These are phyloP conservation scores for Penicillium canariense DNA, from an alignment of 495 filamentous ascomycete species.

Conservation along the genomic window DNA sequence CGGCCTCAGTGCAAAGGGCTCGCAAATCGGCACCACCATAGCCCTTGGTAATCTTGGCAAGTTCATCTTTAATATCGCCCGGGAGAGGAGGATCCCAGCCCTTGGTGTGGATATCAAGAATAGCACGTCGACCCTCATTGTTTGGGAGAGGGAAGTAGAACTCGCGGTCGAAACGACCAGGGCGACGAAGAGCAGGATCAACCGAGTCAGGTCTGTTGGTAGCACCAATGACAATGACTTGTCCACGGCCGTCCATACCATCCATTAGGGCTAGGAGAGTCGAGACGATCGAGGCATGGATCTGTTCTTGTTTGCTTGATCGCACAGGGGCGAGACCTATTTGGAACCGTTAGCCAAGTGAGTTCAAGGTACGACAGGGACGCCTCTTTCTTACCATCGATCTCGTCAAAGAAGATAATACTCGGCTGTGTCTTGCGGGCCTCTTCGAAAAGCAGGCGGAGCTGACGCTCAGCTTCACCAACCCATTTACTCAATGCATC, in stretches of 20 bases:
- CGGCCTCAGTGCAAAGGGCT: slow-evolving; percentile 95
- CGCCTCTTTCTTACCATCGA: slow-evolving; percentile 63
- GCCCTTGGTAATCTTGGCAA: slow-evolving; percentile 88
- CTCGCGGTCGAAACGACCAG: slow-evolving; percentile 94
- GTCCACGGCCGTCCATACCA: slow-evolving; percentile 96
- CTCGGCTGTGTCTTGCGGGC: slow-evolving; percentile 92
- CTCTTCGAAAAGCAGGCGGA: slow-evolving; percentile 92
- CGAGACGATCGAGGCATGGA: slow-evolving; percentile 96
- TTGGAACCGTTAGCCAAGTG: slow-evolving; percentile 18
- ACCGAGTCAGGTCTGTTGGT: slow-evolving; percentile 98
- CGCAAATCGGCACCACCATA: slow-evolving; percentile 95
- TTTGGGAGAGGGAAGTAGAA: slow-evolving; percentile 96
- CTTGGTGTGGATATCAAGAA: slow-evolving; percentile 93
- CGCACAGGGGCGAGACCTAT: slow-evolving; percentile 81
- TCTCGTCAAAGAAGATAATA: slow-evolving; percentile 99
- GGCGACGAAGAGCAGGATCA: slow-evolving; percentile 93
- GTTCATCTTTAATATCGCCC: slow-evolving; percentile 70
- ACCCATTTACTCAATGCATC: slow-evolving; percentile 99
- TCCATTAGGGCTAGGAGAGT: slow-evolving; percentile 96
- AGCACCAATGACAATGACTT: slow-evolving; percentile 97
- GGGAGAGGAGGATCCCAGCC: slow-evolving; percentile 82
- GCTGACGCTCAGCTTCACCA: slow-evolving; percentile 92
- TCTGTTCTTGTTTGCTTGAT: slow-evolving; percentile 97
- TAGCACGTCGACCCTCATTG: slow-evolving; percentile 70
- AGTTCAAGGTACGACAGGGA: background rate